Conservation (phyloP, 345 rosid genomes). For the rapeseed (Brassica napus) region Da-Ae NC_063435.1:29427501-29428000, state of each 20-base stretch:
- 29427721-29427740: slow-evolving; percentile 42
- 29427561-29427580: slow-evolving; percentile 46
- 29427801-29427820: neutral
- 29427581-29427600: slow-evolving; percentile 39
- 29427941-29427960: neutral
- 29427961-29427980: neutral
- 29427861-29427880: slow-evolving; percentile 44
- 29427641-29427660: slow-evolving; percentile 42
- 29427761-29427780: slow-evolving; percentile 36
- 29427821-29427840: neutral
- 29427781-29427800: neutral
- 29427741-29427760: slow-evolving; percentile 46
- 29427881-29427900: slow-evolving; percentile 47
- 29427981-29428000: neutral
- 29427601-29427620: slow-evolving; percentile 43
- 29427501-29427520: slow-evolving; percentile 49
- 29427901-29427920: slow-evolving; percentile 52
- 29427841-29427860: neutral
- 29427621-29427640: slow-evolving; percentile 50
- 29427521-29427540: slow-evolving; percentile 41
- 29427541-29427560: slow-evolving; percentile 49
- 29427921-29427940: slow-evolving; percentile 49
- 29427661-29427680: slow-evolving; percentile 47
- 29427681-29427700: slow-evolving; percentile 48
- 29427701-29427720: slow-evolving; percentile 44